These are phyloP conservation scores for Jimgerdemannia lactiflua DNA, from an alignment of 192 early-diverging fungal species.

Conservation along the genomic window DNA sequence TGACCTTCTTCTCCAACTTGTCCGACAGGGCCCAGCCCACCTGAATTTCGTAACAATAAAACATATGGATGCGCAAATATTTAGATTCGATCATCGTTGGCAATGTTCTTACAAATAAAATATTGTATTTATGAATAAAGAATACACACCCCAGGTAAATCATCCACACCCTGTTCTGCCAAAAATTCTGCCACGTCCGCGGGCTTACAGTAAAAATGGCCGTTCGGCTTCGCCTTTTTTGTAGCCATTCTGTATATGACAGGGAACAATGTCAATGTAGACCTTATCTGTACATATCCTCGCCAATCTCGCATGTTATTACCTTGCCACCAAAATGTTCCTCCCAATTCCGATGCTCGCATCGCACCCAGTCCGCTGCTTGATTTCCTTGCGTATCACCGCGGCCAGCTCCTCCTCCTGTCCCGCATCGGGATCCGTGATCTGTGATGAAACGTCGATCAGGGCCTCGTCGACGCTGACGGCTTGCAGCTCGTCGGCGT, in stretches of 20 bases:
- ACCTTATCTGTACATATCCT: neutral
- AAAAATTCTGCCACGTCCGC: constrained; percentile 16
- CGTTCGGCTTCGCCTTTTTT: constrained; percentile 69
- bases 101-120: neutral
- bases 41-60: constrained; percentile 20
- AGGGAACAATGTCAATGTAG: neutral
- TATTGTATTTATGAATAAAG: neutral
- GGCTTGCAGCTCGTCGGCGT: constrained; percentile 70
- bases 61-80: neutral
- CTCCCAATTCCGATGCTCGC: constrained; percentile 76
- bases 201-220: constrained; percentile 30
- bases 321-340: constrained; percentile 71
- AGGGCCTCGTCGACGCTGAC: constrained; percentile 87
- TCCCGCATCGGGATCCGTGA: constrained; percentile 23
- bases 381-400: constrained; percentile 48
- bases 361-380: constrained; percentile 51
- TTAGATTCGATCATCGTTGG: neutral
- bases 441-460: constrained; percentile 59
- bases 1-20: constrained; percentile 33
- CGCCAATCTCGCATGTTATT: constrained; percentile 8
- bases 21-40: constrained; percentile 54
- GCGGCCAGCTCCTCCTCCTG: constrained; percentile 47
- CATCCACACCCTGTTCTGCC: constrained; percentile 28
- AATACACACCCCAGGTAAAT: constrained; percentile 45
- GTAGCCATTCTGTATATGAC: constrained; percentile 51